Conservation (phyloP, 345 rosid genomes). For the Syzygium aqueum region DNA sequence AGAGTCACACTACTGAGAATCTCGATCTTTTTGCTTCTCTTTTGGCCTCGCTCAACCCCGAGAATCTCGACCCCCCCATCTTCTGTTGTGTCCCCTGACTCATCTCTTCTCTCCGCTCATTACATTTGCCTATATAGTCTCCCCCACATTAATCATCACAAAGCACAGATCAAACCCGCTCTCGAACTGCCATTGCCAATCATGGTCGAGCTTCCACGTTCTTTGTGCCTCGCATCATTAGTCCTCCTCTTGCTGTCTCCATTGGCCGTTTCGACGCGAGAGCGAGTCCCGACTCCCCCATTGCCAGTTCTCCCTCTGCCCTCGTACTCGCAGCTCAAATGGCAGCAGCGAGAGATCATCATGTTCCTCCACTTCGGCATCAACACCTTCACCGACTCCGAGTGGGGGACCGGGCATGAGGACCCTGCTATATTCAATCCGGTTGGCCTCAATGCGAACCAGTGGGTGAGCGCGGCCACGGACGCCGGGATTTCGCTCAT, state of each 20-base stretch:
- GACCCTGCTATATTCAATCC: conserved; percentile 52
- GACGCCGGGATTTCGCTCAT: conserved; percentile 49
- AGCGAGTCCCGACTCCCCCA: conserved; percentile 45
- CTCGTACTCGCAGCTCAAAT: conserved; percentile 49
- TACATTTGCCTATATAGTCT: not conserved
- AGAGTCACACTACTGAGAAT: not conserved
- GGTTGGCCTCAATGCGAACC: conserved; percentile 26
- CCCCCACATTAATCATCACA: not conserved
- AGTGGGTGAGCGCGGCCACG: conserved; percentile 45
- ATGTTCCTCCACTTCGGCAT: conserved; percentile 79
- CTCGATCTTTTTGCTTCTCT: not conserved
- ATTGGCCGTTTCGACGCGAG: conserved; percentile 2
- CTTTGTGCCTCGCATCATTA: not conserved
- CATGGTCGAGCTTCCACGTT: not conserved
- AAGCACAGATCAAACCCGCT: not conserved
- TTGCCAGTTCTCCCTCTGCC: conserved; percentile 59
- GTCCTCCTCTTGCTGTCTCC: not conserved
- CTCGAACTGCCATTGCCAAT: not conserved
- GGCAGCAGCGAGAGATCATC: conserved; percentile 69
- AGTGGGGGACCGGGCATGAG: conserved; percentile 69
- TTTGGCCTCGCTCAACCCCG: not conserved
- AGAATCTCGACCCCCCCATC: not conserved
- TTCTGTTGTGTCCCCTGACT: not conserved
- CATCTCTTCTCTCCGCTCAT: not conserved
- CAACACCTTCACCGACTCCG: conserved; percentile 71